Evolutionary conservation across 257 asterid species (phyloP).

Genomic region (Solanum virginianum): DNA sequence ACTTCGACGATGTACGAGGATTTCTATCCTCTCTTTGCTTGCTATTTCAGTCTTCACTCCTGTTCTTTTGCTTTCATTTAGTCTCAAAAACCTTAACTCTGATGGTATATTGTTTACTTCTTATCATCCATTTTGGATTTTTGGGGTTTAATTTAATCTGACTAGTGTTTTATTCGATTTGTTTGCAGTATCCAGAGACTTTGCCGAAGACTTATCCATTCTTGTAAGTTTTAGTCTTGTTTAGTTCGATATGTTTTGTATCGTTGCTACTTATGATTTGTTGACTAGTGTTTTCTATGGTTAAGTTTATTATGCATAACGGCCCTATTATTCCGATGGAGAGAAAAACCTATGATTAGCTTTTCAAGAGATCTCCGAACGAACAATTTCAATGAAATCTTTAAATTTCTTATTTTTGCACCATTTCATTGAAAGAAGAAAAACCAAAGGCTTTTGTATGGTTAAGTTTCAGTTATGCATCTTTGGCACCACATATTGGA

Average conservation of each 20-base stretch:
- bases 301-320: neutral
- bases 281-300: neutral
- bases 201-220: slow-evolving; percentile 65
- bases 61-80: slow-evolving; percentile 41
- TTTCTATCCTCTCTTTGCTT: slow-evolving; percentile 76
- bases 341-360: too few species aligned
- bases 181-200: slow-evolving; percentile 44
- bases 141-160: neutral
- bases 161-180: slow-evolving; percentile 1
- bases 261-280: neutral
- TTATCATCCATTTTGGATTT: neutral
- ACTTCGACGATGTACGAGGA: slow-evolving; percentile 58
- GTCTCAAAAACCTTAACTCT: slow-evolving; percentile 44
- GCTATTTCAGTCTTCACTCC: slow-evolving; percentile 53
- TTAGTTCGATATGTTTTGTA: neutral
- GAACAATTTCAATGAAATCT: too few species aligned
- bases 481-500: neutral
- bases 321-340: too few species aligned
- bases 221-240: neutral
- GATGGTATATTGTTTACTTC: slow-evolving; percentile 28
- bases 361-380: too few species aligned
- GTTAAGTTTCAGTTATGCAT: neutral
- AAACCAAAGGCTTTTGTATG: neutral
- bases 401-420: neutral
- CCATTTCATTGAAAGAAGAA: neutral